Evolutionary conservation across 345 rosid species (phyloP).

Genomic region (Ceriops tagal): DNA sequence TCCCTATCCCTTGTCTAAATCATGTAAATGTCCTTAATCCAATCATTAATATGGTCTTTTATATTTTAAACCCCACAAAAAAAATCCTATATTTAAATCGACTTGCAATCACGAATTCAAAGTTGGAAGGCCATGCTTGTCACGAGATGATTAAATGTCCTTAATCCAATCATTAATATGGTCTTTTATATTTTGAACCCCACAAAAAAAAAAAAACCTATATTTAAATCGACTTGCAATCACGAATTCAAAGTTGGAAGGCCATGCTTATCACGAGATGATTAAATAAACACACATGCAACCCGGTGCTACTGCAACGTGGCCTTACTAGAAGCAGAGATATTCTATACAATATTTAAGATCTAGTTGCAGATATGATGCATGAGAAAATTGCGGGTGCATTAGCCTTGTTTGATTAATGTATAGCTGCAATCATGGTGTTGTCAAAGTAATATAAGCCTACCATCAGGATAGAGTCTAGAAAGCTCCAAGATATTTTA

Average conservation of each 20-base stretch:
- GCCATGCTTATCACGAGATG: neutral
- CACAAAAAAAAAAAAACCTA: slow-evolving; percentile 14
- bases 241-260: slow-evolving; percentile 1
- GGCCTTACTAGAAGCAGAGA: too few species aligned
- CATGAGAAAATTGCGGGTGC: neutral
- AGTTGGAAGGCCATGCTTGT: neutral
- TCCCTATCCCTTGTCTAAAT: slow-evolving; percentile 11
- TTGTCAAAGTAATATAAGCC: neutral
- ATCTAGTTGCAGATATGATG: neutral
- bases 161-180: too few species aligned
- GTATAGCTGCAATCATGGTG: neutral
- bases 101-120: slow-evolving; percentile 12
- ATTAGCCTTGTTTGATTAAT: neutral
- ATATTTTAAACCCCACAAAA: neutral
- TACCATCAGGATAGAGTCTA: neutral
- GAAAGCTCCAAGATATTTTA: neutral
- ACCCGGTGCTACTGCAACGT: neutral
- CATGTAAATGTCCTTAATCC: slow-evolving; percentile 27
- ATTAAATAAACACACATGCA: neutral
- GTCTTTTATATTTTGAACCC: neutral
- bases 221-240: slow-evolving; percentile 14
- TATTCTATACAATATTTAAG: neutral
- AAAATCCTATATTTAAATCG: slow-evolving; percentile 15
- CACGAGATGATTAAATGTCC: neutral
- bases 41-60: slow-evolving; percentile 5